Percentiles rank a stretch among this genome's conserved stretches.
Conservation (phyloP, 768 basidiomycete genomes). For the Cantharellus anzutake region DNA sequence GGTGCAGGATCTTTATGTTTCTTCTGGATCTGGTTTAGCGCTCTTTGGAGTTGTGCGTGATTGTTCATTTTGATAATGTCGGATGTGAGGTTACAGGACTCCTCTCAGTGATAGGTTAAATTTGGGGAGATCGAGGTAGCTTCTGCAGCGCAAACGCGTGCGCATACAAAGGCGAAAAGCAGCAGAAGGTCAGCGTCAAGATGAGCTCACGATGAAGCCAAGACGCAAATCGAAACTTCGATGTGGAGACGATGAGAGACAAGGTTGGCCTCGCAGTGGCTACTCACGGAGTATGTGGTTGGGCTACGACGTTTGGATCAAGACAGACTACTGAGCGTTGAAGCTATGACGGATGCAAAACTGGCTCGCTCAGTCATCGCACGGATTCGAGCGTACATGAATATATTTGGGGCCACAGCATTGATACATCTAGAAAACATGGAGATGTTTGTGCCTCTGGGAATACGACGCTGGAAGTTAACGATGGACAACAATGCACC, state of each 20-base stretch:
- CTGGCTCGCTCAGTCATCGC: no score
- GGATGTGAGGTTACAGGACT: not conserved
- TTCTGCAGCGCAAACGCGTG: not conserved
- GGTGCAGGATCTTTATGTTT: slow-evolving; percentile 25
- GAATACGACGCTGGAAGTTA: no score
- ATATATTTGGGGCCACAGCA: no score
- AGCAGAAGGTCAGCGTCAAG: not conserved
- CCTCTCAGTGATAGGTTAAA: not conserved
- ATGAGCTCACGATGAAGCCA: not conserved
- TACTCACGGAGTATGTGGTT: no score
- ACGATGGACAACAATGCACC: no score
- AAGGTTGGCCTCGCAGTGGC: not conserved
- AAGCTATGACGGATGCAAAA: no score
- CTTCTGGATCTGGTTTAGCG: slow-evolving; percentile 13
- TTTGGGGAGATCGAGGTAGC: not conserved
- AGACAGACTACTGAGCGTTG: no score
- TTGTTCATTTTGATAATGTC: slow-evolving; percentile 2
- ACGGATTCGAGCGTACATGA: no score
- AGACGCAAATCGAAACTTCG: not conserved
- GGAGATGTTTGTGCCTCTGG: no score
- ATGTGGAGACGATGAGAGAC: not conserved
- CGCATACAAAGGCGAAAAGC: not conserved
- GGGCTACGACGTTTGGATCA: no score
- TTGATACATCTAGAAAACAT: no score
- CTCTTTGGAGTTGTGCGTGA: slow-evolving; percentile 13